These are phyloP conservation scores for Skeletonema potamos DNA, from an alignment of 108 stramenopile species.

Conservation along the genomic window DNA sequence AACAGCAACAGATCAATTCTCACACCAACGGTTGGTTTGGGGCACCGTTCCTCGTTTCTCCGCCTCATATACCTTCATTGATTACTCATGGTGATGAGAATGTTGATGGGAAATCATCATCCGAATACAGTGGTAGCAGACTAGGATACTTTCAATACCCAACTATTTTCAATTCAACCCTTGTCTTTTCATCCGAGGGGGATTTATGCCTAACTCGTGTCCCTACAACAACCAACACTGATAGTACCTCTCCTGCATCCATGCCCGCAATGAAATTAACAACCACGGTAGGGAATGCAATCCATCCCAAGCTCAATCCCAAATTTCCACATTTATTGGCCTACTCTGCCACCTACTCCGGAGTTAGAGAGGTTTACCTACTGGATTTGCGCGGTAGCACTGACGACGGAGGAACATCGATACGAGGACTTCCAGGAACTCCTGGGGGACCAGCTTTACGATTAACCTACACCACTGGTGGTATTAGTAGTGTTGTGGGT, in stretches of 20 bases:
- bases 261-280: constrained; percentile 59
- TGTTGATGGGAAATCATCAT: no score
- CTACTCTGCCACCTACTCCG: constrained; percentile 69
- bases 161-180: constrained; percentile 45
- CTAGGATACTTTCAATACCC: constrained; percentile 60
- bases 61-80: not conserved
- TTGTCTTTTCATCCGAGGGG: constrained; percentile 73
- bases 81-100: constrained; percentile 8
- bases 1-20: not conserved
- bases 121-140: not conserved
- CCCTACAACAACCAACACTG: not conserved
- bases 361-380: constrained; percentile 60
- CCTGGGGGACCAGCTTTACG: constrained; percentile 41
- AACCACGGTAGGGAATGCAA: constrained; percentile 68
- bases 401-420: not conserved
- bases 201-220: constrained; percentile 59
- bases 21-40: constrained; percentile 20
- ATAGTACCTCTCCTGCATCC: not conserved
- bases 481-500: constrained; percentile 41
- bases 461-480: constrained; percentile 46
- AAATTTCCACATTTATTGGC: constrained; percentile 49
- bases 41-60: constrained; percentile 16
- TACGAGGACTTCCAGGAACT: not conserved
- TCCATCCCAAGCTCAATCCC: constrained; percentile 58
- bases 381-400: constrained; percentile 43